Conservation (phyloP, 2,329 filamentous ascomycete species). For the Ophiognomonia clavigignenti-juglandacearum region DNA sequence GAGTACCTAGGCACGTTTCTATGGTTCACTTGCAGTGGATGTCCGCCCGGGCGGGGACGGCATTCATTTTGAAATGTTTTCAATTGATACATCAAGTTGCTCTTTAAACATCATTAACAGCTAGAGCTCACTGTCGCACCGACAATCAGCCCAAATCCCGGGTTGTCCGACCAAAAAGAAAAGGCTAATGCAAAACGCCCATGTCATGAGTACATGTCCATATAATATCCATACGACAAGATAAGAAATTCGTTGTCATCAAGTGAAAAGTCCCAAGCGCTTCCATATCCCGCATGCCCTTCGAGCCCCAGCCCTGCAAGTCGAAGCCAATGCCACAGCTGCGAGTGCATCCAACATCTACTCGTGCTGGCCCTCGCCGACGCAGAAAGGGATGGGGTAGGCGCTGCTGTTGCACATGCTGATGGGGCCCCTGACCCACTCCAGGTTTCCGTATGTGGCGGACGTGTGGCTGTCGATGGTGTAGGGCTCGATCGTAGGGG, state of each 20-base stretch:
- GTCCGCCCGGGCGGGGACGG: no score
- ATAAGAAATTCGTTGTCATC: not conserved
- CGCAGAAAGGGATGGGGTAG: constrained; percentile 32
- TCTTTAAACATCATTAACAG: no score
- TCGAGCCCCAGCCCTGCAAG: not conserved
- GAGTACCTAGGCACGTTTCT: no score
- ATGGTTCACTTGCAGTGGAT: no score
- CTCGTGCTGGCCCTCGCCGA: constrained; percentile 26
- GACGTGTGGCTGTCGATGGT: constrained; percentile 29
- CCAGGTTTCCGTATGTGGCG: constrained; percentile 26
- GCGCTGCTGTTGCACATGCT: constrained; percentile 29
- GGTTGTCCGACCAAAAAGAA: no score
- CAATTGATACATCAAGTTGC: no score
- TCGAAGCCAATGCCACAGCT: not conserved
- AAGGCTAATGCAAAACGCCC: no score
- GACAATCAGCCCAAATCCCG: no score
- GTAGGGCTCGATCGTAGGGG: constrained; percentile 23
- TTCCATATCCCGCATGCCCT: not conserved
- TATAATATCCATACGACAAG: no score
- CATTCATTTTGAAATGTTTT: no score
- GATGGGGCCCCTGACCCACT: constrained; percentile 36
- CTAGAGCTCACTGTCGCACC: no score
- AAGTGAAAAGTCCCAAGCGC: not conserved
- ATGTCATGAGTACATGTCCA: no score
- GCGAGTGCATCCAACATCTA: not conserved